phyloP scores from a whole-genome alignment of 352 stramenopile species.

The Stephanocyclus meneghinianus region DNA sequence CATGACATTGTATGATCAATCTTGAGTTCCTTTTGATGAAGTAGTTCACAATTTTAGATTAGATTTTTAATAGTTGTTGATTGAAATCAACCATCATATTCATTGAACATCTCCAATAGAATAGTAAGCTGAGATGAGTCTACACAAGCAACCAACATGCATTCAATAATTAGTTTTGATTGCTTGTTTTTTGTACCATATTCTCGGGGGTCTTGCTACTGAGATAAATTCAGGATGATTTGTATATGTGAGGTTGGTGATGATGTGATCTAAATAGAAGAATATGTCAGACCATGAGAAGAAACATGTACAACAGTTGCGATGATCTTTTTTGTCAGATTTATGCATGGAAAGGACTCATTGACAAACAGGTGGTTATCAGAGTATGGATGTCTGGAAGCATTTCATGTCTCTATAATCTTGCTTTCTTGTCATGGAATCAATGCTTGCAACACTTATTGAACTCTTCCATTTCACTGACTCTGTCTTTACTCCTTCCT shows the following conservation, averaged over 20 bases:
- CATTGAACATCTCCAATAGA: neutral
- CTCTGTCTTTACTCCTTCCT: neutral
- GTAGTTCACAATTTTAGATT: neutral
- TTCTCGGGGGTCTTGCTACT: neutral
- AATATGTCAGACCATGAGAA: neutral
- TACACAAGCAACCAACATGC: neutral
- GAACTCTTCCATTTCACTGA: neutral
- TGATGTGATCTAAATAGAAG: neutral
- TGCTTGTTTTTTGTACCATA: neutral
- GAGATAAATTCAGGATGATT: neutral
- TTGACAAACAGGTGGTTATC: neutral
- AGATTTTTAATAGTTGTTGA: neutral
- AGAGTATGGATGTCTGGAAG: neutral
- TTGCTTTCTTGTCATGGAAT: neutral
- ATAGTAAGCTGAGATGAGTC: neutral
- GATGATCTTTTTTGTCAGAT: neutral
- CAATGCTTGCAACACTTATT: neutral
- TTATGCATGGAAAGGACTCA: neutral
- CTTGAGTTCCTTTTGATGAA: neutral
- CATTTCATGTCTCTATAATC: neutral
- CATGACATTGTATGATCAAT: neutral
- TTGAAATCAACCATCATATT: neutral
- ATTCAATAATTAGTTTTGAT: neutral
- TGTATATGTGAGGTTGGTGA: neutral
- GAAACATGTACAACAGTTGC: neutral